phyloP scores from a whole-genome alignment of 1,284 basidiomycete species.

The Leccinum brunneo-olivaceum region DNA sequence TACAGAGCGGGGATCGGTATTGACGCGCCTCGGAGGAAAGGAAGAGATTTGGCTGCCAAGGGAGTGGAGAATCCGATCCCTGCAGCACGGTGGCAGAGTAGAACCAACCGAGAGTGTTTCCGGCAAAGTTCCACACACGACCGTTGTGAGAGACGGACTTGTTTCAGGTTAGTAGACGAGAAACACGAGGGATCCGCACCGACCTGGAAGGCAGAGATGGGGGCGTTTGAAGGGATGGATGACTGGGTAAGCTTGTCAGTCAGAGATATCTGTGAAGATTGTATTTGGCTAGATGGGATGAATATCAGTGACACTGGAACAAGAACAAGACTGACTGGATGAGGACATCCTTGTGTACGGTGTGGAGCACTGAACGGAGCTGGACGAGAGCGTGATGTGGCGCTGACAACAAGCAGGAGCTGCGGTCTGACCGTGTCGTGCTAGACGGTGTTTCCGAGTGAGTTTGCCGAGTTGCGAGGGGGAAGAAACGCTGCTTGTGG shows the following conservation, averaged over 20 bases:
- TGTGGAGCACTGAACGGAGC: constrained; percentile 14
- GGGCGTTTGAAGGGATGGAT: constrained; percentile 25
- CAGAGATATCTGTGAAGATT: constrained; percentile 31
- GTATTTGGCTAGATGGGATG: constrained; percentile 29
- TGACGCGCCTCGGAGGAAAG: constrained; percentile 31
- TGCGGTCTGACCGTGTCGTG: too few species aligned
- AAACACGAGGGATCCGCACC: constrained; percentile 12
- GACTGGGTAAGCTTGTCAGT: constrained; percentile 28
- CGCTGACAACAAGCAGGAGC: too few species aligned
- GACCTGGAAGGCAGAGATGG: constrained; percentile 41
- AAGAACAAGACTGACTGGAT: constrained; percentile 22
- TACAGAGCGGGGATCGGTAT: background rate
- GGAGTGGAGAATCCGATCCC: constrained; percentile 8
- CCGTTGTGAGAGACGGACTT: constrained; percentile 33
- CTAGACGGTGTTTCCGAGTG: too few species aligned
- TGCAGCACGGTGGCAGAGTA: too few species aligned
- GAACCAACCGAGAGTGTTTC: constrained; percentile 48
- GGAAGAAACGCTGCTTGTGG: constrained; percentile 45
- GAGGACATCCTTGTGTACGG: constrained; percentile 20
- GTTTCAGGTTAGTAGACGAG: background rate
- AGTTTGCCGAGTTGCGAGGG: too few species aligned
- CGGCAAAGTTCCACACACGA: constrained; percentile 34
- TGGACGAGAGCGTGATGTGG: constrained; percentile 2
- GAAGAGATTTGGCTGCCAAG: constrained; percentile 39
- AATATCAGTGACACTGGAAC: background rate